These are phyloP conservation scores for Brasilioporus rufonigricans DNA, from an alignment of 768 basidiomycete species.

Conservation along the genomic window DNA sequence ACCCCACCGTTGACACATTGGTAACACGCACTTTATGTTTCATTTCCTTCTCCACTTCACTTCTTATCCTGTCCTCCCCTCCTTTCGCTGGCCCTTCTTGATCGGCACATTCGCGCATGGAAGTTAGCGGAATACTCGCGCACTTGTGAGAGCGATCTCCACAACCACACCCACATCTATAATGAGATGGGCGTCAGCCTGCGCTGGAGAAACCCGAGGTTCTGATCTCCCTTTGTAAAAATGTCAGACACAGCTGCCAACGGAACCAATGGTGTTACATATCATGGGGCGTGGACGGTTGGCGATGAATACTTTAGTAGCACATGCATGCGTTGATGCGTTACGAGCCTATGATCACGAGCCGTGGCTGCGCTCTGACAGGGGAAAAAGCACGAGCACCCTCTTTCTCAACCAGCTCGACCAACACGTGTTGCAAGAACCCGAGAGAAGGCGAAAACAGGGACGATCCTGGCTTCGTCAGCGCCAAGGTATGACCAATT, in stretches of 20 bases:
- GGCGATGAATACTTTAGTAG: neutral
- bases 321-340: conserved; percentile 14
- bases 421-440: conserved; percentile 23
- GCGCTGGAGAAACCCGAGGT: conserved; percentile 16
- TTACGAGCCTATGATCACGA: neutral
- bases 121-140: neutral
- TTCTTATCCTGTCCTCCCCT: neutral
- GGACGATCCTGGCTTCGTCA: conserved; percentile 13
- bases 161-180: neutral
- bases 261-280: neutral
- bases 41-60: neutral
- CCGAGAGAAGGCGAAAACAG: conserved; percentile 2
- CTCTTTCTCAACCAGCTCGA: conserved; percentile 14
- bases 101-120: conserved; percentile 4
- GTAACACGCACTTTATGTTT: neutral
- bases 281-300: neutral
- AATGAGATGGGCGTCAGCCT: conserved; percentile 2
- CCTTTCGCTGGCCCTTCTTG: conserved; percentile 7
- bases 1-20: neutral
- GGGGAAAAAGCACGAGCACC: conserved; percentile 8
- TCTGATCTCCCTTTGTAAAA: conserved; percentile 3
- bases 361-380: conserved; percentile 11
- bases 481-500: conserved; percentile 17
- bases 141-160: neutral
- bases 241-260: neutral